phyloP scores from a whole-genome alignment of 257 asterid species.

The Solanum pimpinellifolium region DNA sequence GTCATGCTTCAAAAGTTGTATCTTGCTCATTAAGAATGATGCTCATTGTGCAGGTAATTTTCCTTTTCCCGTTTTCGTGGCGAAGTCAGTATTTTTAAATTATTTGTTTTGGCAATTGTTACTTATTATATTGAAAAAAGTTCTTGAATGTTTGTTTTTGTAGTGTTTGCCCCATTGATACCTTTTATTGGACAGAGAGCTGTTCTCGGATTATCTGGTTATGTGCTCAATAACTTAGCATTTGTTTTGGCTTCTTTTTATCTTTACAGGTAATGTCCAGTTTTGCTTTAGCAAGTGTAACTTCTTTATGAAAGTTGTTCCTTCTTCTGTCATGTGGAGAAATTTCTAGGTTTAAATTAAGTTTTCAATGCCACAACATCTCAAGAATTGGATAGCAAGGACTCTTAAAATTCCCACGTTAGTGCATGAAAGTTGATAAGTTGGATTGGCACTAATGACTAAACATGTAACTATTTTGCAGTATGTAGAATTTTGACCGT shows the following conservation, averaged over 20 bases:
- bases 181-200: conserved; percentile 83
- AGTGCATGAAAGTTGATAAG: background rate
- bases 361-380: background rate
- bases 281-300: background rate
- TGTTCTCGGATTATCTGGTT: conserved; percentile 78
- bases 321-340: background rate
- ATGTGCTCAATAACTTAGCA: conserved; percentile 52
- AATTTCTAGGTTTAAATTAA: background rate
- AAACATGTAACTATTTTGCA: background rate
- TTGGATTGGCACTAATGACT: background rate
- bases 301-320: background rate
- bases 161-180: conserved; percentile 80
- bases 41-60: background rate
- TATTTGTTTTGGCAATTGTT: background rate
- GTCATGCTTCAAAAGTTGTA: background rate
- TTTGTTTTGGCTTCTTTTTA: conserved; percentile 63
- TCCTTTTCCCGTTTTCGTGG: background rate
- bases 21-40: background rate
- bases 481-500: background rate
- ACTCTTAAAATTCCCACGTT: background rate
- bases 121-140: background rate
- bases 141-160: background rate
- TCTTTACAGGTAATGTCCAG: conserved; percentile 45
- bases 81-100: background rate
- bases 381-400: background rate